phyloP scores from a whole-genome alignment of 2,329 filamentous ascomycete genomes.

The Fusarium virguliforme region DNA sequence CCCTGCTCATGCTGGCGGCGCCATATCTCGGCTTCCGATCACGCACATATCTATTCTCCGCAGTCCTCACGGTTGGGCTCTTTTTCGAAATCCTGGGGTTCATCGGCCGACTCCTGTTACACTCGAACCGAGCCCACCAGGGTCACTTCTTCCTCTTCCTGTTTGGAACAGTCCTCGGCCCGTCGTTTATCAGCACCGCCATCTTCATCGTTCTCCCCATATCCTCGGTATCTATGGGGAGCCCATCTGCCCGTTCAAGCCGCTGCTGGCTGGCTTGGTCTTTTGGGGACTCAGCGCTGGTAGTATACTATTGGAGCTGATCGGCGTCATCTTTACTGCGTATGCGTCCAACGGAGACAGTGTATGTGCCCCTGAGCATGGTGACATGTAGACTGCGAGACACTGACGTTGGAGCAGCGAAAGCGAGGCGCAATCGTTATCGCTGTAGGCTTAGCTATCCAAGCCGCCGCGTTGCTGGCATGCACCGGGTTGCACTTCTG shows the following conservation, averaged over 20 bases:
- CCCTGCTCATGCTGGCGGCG: slow-evolving; percentile 58
- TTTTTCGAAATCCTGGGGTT: slow-evolving; percentile 65
- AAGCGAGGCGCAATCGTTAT: slow-evolving; percentile 58
- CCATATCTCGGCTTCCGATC: slow-evolving; percentile 59
- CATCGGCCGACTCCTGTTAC: slow-evolving; percentile 62
- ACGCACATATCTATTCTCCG: slow-evolving; percentile 60
- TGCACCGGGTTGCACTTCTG: slow-evolving; percentile 60
- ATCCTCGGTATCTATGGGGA: slow-evolving; percentile 65
- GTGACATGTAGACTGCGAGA: background rate
- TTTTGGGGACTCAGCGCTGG: slow-evolving; percentile 57
- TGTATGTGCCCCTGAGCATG: slow-evolving; percentile 53
- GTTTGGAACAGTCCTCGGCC: slow-evolving; percentile 64
- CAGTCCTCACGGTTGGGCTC: slow-evolving; percentile 60
- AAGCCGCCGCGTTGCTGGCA: slow-evolving; percentile 59
- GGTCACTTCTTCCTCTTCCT: slow-evolving; percentile 63
- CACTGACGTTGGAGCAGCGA: slow-evolving; percentile 52
- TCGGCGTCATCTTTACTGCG: slow-evolving; percentile 60
- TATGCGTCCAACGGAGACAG: slow-evolving; percentile 53
- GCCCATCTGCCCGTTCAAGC: slow-evolving; percentile 57
- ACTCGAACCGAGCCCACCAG: slow-evolving; percentile 53
- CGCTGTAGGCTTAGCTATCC: slow-evolving; percentile 63
- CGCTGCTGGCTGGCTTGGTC: slow-evolving; percentile 55
- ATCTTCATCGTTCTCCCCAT: slow-evolving; percentile 63
- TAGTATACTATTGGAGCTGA: slow-evolving; percentile 57
- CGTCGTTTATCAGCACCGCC: slow-evolving; percentile 63